A percentile compares a stretch with the other conserved stretches of the same genome.
Conservation (phyloP, 2,329 filamentous ascomycete species). For the Aspergillus jensenii region DNA sequence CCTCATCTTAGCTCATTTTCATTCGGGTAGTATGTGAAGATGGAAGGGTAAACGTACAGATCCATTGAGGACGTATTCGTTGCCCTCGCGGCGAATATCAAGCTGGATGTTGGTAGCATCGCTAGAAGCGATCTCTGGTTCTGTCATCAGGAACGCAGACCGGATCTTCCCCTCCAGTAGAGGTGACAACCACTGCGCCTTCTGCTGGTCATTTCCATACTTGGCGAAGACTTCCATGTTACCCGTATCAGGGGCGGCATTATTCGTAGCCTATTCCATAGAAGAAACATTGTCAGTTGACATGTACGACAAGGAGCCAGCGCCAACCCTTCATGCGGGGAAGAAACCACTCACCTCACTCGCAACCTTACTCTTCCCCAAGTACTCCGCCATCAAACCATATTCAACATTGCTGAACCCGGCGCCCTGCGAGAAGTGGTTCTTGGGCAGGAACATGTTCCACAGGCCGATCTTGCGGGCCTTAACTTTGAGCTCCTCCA, state of each 20-base stretch:
- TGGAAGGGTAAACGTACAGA: slow-evolving; percentile 53
- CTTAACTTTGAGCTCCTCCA: slow-evolving; percentile 86
- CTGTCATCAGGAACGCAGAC: slow-evolving; percentile 91
- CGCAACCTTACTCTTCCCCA: slow-evolving; percentile 81
- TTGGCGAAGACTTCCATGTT: slow-evolving; percentile 96
- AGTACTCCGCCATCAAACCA: slow-evolving; percentile 92
- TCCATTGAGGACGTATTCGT: slow-evolving; percentile 89
- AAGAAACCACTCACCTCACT: slow-evolving; percentile 57
- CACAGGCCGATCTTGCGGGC: slow-evolving; percentile 83
- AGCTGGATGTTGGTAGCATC: slow-evolving; percentile 94
- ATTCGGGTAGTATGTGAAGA: not conserved
- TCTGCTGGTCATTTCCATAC: slow-evolving; percentile 83
- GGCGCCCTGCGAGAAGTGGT: slow-evolving; percentile 91
- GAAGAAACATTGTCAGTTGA: not conserved
- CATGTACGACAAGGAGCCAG: not conserved
- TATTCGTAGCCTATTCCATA: slow-evolving; percentile 70
- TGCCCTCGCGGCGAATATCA: slow-evolving; percentile 76
- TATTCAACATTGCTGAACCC: slow-evolving; percentile 97
- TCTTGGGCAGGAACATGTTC: slow-evolving; percentile 98
- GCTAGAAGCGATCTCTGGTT: slow-evolving; percentile 81
- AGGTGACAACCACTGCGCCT: slow-evolving; percentile 77
- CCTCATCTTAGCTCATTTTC: slow-evolving; percentile 1
- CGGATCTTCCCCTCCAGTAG: slow-evolving; percentile 82
- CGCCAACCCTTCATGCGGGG: not conserved
- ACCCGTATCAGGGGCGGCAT: slow-evolving; percentile 85